Conservation (phyloP, 805 yeast genomes). For the Zygotorulaspora sp. region DNA sequence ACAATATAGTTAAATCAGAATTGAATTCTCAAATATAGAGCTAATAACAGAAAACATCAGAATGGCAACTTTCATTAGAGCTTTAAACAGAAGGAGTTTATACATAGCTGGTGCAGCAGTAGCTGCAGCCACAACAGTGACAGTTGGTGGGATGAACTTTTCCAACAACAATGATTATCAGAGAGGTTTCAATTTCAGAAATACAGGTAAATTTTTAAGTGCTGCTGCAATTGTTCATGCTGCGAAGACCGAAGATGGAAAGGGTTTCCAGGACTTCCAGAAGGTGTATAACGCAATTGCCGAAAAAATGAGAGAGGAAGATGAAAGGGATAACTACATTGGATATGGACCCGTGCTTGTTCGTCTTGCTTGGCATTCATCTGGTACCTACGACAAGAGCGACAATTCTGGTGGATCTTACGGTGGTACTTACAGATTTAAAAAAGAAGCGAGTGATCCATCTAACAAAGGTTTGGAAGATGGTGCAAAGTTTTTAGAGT, state of each 20-base stretch:
- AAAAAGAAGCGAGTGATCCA: conserved; percentile 47
- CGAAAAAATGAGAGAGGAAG: conserved; percentile 48
- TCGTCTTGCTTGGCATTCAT: conserved; percentile 81
- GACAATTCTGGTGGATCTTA: conserved; percentile 60
- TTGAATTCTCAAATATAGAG: no score
- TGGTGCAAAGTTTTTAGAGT: conserved; percentile 53
- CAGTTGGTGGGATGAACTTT: conserved; percentile 21
- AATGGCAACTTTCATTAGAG: conserved; percentile 23
- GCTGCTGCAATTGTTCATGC: conserved; percentile 38
- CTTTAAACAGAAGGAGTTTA: conserved; percentile 22
- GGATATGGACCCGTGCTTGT: conserved; percentile 74
- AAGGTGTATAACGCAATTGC: conserved; percentile 72
- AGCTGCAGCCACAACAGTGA: conserved; percentile 32
- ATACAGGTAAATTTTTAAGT: conserved; percentile 34
- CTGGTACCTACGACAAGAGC: conserved; percentile 72
- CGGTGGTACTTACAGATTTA: conserved; percentile 63
- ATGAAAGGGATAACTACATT: conserved; percentile 59
- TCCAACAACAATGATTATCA: conserved; percentile 19
- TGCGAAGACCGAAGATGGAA: conserved; percentile 32
- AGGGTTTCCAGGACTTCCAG: conserved; percentile 50
- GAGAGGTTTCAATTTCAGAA: conserved; percentile 17
- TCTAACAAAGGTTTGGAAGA: conserved; percentile 62
- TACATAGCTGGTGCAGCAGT: conserved; percentile 30
- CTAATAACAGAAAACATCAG: no score
- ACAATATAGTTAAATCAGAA: no score